Base-by-base conservation (phyloP, 208 protist genomes). In the Naegleria lovaniensis region DNA sequence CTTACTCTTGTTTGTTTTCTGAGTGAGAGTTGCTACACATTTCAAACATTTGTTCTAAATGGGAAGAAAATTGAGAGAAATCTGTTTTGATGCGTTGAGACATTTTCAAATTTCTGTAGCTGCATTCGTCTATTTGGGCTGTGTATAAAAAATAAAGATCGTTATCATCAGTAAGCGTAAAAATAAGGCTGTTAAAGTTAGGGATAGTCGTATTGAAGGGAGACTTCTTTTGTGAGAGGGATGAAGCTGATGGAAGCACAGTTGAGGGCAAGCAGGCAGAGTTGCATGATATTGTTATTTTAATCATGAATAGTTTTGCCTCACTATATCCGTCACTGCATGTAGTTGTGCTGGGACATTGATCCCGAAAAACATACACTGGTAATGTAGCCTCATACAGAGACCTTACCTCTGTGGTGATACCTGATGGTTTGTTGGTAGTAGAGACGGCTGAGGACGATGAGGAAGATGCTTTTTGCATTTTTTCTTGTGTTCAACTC, bases 1-100 rank as follows among this genome's bases (percentile, higher is more conserved):
- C 67, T 36, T 79, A 79, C 67, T 79, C 67, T 79, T 79, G 67
- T 13, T 79, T 79, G n/a, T 79, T 79, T 25, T 79, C 67, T 15
- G 16, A 7, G 36, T 79, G 29, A 79, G 67, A 79, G 7, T 33
- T 9, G n/a, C 3, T 11, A 36, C 67, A 79, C 67, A 79, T 79
- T 36, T 79, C 67, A 79, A 79, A 79, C 67, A 79, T 79, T 36
- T 79, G 13, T 36, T 79, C 67, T 0, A 79, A 9, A 33, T 79
- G 67, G 7, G 25, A 36, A 4, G 67, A 13, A 79, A 79, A 79
- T 79, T 79, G 67, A 13, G 67, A 79, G n/a, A 79, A 79, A 33
- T 79, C 67, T 36, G 67, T 79, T 33, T 79, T 79, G 6, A 79
- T 36, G 19, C 67, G 19, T 36, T 79, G 67, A 13, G 29, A 79